These are phyloP conservation scores for Ophiognomonia clavigignenti-juglandacearum DNA, from an alignment of 2,329 filamentous ascomycete species.

Conservation along the genomic window DNA sequence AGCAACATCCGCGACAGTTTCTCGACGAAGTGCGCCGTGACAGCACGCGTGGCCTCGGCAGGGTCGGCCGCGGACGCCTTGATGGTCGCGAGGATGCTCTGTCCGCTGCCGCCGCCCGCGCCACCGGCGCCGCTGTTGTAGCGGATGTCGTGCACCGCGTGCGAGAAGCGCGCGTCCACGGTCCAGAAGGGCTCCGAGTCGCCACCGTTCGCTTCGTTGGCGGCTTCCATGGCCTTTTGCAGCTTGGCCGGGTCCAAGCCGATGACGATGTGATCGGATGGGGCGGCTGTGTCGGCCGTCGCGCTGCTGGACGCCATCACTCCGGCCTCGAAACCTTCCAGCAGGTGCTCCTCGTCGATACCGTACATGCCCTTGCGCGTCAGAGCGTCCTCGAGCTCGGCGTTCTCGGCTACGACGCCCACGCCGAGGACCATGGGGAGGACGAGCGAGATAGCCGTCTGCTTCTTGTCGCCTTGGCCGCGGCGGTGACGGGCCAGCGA, in stretches of 20 bases:
- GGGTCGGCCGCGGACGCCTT: too few species aligned
- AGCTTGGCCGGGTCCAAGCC: slow-evolving; percentile 22
- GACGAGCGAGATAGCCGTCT: too few species aligned
- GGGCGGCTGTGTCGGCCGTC: slow-evolving; percentile 16
- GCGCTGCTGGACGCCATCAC: slow-evolving; percentile 22
- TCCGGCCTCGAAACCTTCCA: slow-evolving; percentile 18
- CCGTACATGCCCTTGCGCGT: slow-evolving; percentile 12
- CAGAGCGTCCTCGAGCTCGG: slow-evolving; percentile 3
- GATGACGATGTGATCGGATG: slow-evolving; percentile 21
- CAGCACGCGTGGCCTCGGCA: slow-evolving; percentile 14
- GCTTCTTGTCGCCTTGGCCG: slow-evolving; percentile 14
- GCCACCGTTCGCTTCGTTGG: slow-evolving; percentile 10
- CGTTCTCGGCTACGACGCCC: slow-evolving; percentile 22
- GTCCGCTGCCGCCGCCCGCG: neutral
- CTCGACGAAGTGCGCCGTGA: slow-evolving; percentile 11
- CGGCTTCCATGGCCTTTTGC: slow-evolving; percentile 14
- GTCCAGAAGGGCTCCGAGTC: slow-evolving; percentile 23
- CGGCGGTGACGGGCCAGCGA: slow-evolving; percentile 17
- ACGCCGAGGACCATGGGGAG: slow-evolving; percentile 28
- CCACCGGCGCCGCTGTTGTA: neutral
- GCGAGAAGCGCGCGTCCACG: slow-evolving; percentile 21
- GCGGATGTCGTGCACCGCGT: slow-evolving; percentile 17
- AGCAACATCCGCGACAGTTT: slow-evolving; percentile 21
- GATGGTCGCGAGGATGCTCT: slow-evolving; percentile 18
- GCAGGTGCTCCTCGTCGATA: slow-evolving; percentile 14